A percentile compares a stretch with the other conserved stretches of the same genome.
Conservation (phyloP, 345 rosid genomes). For the Theobroma cacao region DNA sequence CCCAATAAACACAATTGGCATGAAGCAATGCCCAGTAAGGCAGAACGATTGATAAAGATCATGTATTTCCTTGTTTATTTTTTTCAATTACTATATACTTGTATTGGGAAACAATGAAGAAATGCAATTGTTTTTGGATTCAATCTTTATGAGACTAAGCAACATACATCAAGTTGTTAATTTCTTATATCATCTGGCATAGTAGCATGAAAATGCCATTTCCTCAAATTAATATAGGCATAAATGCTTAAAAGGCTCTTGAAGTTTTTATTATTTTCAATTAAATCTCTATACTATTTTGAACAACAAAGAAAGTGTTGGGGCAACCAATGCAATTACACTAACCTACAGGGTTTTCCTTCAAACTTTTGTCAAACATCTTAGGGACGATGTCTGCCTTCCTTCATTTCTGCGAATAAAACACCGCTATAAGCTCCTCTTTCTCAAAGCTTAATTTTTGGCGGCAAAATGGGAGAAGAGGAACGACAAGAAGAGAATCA, state of each 20-base stretch:
- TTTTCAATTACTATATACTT: no score
- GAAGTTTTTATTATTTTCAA: no score
- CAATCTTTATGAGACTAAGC: no score
- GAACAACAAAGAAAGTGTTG: background rate
- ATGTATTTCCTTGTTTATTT: no score
- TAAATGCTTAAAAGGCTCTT: background rate
- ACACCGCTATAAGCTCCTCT: background rate
- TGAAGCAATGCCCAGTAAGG: background rate
- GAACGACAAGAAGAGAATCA: constrained; percentile 20
- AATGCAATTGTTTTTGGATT: no score
- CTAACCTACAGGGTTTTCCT: background rate
- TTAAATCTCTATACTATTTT: background rate
- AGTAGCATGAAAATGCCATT: background rate
- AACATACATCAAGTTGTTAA: no score
- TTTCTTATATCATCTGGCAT: no score
- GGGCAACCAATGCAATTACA: background rate
- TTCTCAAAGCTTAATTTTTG: constrained; percentile 11
- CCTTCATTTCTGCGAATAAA: no score
- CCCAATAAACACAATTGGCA: background rate
- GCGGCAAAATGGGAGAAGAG: constrained; percentile 34
- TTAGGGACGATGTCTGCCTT: background rate
- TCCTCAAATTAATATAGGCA: background rate
- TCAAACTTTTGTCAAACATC: background rate
- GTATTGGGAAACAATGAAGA: background rate
- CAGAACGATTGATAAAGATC: background rate